These are phyloP conservation scores for Fagopyrum homotropicum DNA, from an alignment of 148 eudicot genomes.

Conservation along the genomic window DNA sequence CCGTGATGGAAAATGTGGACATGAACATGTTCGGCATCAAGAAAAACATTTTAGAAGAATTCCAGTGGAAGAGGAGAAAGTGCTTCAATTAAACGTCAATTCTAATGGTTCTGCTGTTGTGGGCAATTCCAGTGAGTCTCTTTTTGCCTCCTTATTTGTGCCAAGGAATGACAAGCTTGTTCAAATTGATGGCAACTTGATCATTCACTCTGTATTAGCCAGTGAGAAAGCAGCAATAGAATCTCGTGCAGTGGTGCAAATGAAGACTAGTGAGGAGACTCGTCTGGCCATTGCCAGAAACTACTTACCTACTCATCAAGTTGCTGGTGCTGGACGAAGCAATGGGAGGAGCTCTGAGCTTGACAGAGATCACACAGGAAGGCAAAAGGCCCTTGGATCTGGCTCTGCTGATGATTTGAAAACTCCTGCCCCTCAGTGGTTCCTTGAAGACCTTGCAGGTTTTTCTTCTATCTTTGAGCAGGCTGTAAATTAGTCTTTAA, in stretches of 20 bases:
- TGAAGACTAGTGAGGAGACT: constrained; percentile 40
- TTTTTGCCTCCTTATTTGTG: constrained; percentile 79
- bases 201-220: constrained; percentile 87
- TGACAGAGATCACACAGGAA: constrained; percentile 18
- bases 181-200: constrained; percentile 93
- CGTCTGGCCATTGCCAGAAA: constrained; percentile 53
- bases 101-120: constrained; percentile 21
- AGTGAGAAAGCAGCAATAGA: constrained; percentile 67
- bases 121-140: constrained; percentile 62
- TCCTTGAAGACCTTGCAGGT: constrained; percentile 96
- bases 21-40: constrained; percentile 18
- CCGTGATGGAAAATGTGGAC: constrained; percentile 21
- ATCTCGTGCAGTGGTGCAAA: constrained; percentile 16
- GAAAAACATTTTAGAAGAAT: constrained; percentile 16
- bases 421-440: constrained; percentile 46
- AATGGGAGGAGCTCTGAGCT: constrained; percentile 46
- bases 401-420: constrained; percentile 4
- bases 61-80: constrained; percentile 14
- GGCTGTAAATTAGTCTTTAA: constrained; percentile 10
- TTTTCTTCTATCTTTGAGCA: background rate
- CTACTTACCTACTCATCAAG: constrained; percentile 44
- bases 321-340: constrained; percentile 37
- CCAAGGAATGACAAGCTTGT: constrained; percentile 95
- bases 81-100: constrained; percentile 17
- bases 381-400: constrained; percentile 12